Evolutionary conservation across 1,139 yeast genomes (phyloP).

Genomic region (Sugiyamaella grinbergsii): DNA sequence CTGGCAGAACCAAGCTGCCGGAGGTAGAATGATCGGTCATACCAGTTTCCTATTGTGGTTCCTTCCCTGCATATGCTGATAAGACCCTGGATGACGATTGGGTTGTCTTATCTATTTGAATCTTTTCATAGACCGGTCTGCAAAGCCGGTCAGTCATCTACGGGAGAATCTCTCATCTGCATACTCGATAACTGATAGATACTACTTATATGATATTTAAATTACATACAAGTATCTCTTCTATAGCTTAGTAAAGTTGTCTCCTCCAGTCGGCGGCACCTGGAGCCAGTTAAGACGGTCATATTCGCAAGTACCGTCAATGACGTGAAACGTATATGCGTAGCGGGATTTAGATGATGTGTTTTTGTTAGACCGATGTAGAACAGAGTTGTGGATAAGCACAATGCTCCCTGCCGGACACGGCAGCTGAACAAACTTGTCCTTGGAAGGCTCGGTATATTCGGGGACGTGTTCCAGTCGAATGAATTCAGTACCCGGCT

Average conservation of each 20-base stretch:
- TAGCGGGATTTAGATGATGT: conserved; percentile 58
- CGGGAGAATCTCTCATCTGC: too few species aligned
- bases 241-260: conserved; percentile 50
- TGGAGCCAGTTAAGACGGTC: conserved; percentile 76
- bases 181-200: too few species aligned
- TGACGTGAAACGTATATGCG: conserved; percentile 79
- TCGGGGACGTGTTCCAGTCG: conserved; percentile 33
- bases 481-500: conserved; percentile 51
- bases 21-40: too few species aligned
- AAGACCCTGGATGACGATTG: too few species aligned
- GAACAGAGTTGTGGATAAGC: conserved; percentile 66
- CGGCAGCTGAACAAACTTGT: conserved; percentile 54
- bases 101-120: too few species aligned
- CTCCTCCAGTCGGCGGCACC: conserved; percentile 70
- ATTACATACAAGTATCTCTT: too few species aligned
- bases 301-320: conserved; percentile 63
- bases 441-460: conserved; percentile 41
- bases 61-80: too few species aligned
- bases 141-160: too few species aligned
- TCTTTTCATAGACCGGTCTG: too few species aligned
- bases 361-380: conserved; percentile 72
- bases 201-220: too few species aligned
- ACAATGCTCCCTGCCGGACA: conserved; percentile 75
- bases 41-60: too few species aligned
- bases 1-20: too few species aligned